Percentiles rank a stretch among this genome's conserved stretches.
These are phyloP conservation scores for Globisporangium polare DNA, from an alignment of 352 stramenopile species.

Conservation along the genomic window DNA sequence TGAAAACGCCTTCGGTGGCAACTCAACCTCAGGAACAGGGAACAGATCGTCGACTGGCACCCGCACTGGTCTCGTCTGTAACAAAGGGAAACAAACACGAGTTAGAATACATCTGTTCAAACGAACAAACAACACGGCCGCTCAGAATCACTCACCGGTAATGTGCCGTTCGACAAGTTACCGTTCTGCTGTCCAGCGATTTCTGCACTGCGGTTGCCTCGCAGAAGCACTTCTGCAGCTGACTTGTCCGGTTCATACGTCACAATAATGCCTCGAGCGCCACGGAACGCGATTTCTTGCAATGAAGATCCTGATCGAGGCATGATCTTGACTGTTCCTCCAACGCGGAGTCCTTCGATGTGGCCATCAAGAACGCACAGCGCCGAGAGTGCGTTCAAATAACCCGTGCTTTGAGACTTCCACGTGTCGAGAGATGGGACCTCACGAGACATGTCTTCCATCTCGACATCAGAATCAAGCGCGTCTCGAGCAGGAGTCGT, in stretches of 20 bases:
- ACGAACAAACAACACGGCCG: neutral
- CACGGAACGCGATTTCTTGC: conserved; percentile 75
- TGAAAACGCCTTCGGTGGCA: conserved; percentile 64
- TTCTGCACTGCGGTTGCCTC: conserved; percentile 39
- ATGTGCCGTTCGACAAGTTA: conserved; percentile 21
- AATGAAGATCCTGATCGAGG: conserved; percentile 59
- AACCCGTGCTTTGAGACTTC: conserved; percentile 41
- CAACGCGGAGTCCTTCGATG: conserved; percentile 77
- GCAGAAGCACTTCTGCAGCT: conserved; percentile 73
- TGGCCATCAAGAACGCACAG: conserved; percentile 82
- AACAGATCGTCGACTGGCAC: conserved; percentile 82
- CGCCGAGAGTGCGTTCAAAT: conserved; percentile 67
- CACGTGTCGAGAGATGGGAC: conserved; percentile 50
- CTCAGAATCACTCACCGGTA: conserved; percentile 36
- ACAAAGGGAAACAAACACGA: conserved; percentile 5
- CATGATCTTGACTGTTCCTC: conserved; percentile 82
- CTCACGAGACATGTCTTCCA: conserved; percentile 75
- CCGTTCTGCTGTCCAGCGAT: conserved; percentile 28
- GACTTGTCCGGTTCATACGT: conserved; percentile 81
- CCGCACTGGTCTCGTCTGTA: conserved; percentile 71
- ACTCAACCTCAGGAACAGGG: conserved; percentile 69
- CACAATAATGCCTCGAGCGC: conserved; percentile 69
- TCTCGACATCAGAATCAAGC: conserved; percentile 74
- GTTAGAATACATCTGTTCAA: neutral
- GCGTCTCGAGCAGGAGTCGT: conserved; percentile 13